These are phyloP conservation scores for Pythium rhizo-oryzae DNA, from an alignment of 352 stramenopile genomes.

Conservation along the genomic window DNA sequence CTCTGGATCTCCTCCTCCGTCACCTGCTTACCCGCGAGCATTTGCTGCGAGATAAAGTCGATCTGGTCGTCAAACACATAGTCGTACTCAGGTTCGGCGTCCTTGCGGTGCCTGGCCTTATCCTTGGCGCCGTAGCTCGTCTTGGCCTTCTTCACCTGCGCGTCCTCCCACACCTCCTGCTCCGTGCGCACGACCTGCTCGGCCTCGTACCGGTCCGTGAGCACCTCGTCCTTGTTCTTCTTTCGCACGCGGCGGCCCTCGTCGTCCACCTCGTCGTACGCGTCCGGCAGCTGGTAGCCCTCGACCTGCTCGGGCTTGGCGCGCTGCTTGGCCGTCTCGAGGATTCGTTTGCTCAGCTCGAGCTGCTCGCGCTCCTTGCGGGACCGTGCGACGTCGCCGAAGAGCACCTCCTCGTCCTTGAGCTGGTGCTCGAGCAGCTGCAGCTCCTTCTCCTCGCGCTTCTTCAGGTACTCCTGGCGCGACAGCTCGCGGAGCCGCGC, in stretches of 20 bases:
- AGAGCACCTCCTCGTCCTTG: conserved; percentile 81
- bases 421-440: conserved; percentile 90
- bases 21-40: conserved; percentile 86
- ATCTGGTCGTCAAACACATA: conserved; percentile 99
- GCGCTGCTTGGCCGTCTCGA: conserved; percentile 83
- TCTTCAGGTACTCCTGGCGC: conserved; percentile 97
- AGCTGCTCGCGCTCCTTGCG: conserved; percentile 85
- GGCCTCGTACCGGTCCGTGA: conserved; percentile 95
- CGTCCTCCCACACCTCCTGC: conserved; percentile 98
- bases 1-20: conserved; percentile 79
- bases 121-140: conserved; percentile 70
- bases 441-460: conserved; percentile 97
- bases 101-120: conserved; percentile 41
- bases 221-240: conserved; percentile 92
- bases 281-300: conserved; percentile 96
- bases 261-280: conserved; percentile 94
- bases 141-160: conserved; percentile 92
- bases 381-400: conserved; percentile 77
- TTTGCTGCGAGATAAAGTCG: conserved; percentile 97
- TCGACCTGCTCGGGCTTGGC: conserved; percentile 61
- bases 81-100: conserved; percentile 92
- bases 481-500: conserved; percentile 89
- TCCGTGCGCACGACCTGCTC: conserved; percentile 95
- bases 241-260: conserved; percentile 89
- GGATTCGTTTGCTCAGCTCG: conserved; percentile 87